phyloP scores from a whole-genome alignment of 2,329 filamentous ascomycete genomes.

The Tolypocladium tundrense region DNA sequence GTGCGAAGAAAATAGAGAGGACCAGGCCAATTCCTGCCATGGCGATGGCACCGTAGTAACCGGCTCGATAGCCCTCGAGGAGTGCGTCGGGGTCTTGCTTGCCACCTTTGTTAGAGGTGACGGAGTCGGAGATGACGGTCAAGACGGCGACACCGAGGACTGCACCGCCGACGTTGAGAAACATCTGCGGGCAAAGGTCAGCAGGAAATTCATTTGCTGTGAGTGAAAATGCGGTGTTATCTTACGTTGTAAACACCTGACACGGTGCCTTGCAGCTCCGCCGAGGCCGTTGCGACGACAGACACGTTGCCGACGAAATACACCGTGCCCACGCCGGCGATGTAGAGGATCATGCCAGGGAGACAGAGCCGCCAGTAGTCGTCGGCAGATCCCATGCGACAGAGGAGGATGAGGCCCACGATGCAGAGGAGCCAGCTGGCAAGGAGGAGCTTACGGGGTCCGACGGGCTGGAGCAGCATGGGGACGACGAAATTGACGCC shows the following conservation, averaged over 20 bases:
- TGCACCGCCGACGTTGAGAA: slow-evolving; percentile 5
- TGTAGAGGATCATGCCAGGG: slow-evolving; percentile 5
- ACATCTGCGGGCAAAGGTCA: slow-evolving; percentile 1
- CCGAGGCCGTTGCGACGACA: slow-evolving; percentile 3
- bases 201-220: neutral
- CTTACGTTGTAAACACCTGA: slow-evolving; percentile 6
- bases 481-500: slow-evolving; percentile 5
- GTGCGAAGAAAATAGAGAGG: neutral
- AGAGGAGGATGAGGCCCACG: slow-evolving; percentile 3
- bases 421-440: slow-evolving; percentile 3
- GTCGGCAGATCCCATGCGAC: neutral
- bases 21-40: slow-evolving; percentile 3
- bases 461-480: neutral
- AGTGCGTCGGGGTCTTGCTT: slow-evolving; percentile 1
- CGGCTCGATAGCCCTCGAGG: slow-evolving; percentile 3
- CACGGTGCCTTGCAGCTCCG: slow-evolving; percentile 4
- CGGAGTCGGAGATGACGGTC: slow-evolving; percentile 8
- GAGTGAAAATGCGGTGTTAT: too few species aligned
- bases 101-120: slow-evolving; percentile 7
- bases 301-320: slow-evolving; percentile 6
- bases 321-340: slow-evolving; percentile 6
- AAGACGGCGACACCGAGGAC: slow-evolving; percentile 6
- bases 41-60: slow-evolving; percentile 5
- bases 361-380: slow-evolving; percentile 6
- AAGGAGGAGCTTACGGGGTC: slow-evolving; percentile 2